Evolutionary conservation across 495 filamentous ascomycete species (phyloP).

Genomic region (Sabuloglossum arenarium): DNA sequence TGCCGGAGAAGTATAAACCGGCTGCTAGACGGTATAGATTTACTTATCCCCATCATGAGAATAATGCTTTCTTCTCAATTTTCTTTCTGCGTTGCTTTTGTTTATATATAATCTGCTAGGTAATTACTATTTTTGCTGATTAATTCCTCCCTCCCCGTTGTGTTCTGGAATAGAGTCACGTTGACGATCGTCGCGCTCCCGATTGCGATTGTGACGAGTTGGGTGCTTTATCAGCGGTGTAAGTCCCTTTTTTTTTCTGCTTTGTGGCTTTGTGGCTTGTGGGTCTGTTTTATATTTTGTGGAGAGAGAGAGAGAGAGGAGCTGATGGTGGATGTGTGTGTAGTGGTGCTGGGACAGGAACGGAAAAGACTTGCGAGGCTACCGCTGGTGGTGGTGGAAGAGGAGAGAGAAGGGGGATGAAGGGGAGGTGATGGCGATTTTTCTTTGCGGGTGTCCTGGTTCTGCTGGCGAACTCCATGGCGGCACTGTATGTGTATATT

Average conservation of each 20-base stretch:
- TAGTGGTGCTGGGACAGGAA: constrained; percentile 1
- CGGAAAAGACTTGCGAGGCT: constrained; percentile 1
- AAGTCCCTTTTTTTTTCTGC: not conserved
- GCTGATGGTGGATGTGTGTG: not conserved
- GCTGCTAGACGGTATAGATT: constrained; percentile 12
- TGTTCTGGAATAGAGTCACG: constrained; percentile 16
- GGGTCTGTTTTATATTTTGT: not conserved
- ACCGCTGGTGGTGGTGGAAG: too few species aligned
- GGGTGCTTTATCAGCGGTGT: constrained; percentile 18
- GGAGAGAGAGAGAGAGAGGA: not conserved
- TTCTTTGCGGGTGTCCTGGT: too few species aligned
- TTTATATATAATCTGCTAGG: too few species aligned
- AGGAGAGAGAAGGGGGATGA: not conserved
- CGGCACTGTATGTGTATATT: too few species aligned
- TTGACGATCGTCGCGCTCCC: constrained; percentile 17
- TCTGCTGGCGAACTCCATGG: too few species aligned
- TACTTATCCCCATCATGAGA: too few species aligned
- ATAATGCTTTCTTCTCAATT: too few species aligned
- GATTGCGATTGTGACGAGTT: constrained; percentile 18
- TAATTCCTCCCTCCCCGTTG: too few species aligned
- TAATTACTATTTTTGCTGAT: too few species aligned
- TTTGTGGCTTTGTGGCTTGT: too few species aligned
- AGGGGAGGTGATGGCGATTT: too few species aligned
- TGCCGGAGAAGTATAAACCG: constrained; percentile 13
- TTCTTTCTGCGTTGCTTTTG: too few species aligned